A percentile compares a stretch with the other conserved stretches of the same genome.
Evolutionary conservation across 306 rosid genomes (phyloP).

Genomic region (Quercus bicolor): DNA sequence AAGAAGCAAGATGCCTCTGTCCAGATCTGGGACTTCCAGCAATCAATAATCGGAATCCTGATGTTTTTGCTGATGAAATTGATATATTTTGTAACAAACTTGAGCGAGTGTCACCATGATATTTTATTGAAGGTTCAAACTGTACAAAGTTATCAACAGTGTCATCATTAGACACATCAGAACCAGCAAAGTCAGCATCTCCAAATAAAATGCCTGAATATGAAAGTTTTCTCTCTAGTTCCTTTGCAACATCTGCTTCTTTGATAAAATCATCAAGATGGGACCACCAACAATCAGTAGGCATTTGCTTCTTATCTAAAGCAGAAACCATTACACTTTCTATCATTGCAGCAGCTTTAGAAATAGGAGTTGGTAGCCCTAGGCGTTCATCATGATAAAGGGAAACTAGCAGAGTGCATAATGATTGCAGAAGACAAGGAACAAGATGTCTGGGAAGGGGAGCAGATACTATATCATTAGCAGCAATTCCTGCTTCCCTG

Average conservation of each 20-base stretch:
- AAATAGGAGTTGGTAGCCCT: conserved; percentile 64
- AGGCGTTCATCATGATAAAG: conserved; percentile 75
- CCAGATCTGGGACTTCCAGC: conserved; percentile 81
- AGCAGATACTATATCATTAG: conserved; percentile 70
- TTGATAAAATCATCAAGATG: conserved; percentile 60
- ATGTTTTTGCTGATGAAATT: conserved; percentile 37
- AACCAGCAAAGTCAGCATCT: conserved; percentile 30
- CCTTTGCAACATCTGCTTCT: conserved; percentile 55
- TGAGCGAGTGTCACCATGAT: conserved; percentile 31
- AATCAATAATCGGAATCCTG: conserved; percentile 74
- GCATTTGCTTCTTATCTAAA: conserved; percentile 54
- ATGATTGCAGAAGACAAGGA: conserved; percentile 73
- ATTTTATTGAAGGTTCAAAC: conserved; percentile 31
- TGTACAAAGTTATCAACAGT: conserved; percentile 10
- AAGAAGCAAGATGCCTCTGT: conserved; percentile 92
- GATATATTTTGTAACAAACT: conserved; percentile 35
- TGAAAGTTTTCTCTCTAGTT: conserved; percentile 57
- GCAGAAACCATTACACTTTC: conserved; percentile 63
- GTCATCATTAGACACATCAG: conserved; percentile 38
- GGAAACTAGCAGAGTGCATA: conserved; percentile 73
- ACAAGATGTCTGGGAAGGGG: conserved; percentile 82
- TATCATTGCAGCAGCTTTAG: conserved; percentile 56
- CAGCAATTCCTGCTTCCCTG: conserved; percentile 95
- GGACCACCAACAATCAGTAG: conserved; percentile 75
- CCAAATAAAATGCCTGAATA: conserved; percentile 60